Percentiles rank a stretch among this genome's conserved stretches.
Evolutionary conservation across 768 basidiomycete species (phyloP).

Genomic region (Collybia mongolica): DNA sequence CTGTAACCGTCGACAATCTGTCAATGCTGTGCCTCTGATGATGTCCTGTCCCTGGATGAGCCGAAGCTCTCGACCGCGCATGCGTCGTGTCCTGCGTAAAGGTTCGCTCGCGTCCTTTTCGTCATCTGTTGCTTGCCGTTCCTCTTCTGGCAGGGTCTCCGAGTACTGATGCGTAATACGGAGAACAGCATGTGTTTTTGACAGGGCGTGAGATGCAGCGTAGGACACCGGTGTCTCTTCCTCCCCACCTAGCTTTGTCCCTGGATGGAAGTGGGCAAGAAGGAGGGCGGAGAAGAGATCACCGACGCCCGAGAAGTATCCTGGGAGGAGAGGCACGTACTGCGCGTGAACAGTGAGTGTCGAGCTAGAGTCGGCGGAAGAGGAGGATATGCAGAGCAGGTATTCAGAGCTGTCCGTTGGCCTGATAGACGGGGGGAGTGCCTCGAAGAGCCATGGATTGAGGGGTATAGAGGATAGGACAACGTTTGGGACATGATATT

Average conservation of each 20-base stretch:
- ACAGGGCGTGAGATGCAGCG: constrained; percentile 68
- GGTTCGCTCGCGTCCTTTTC: constrained; percentile 70
- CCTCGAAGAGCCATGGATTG: constrained; percentile 53
- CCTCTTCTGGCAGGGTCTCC: constrained; percentile 54
- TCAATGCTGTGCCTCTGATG: constrained; percentile 43
- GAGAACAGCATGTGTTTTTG: constrained; percentile 75
- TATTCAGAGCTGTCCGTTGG: constrained; percentile 39
- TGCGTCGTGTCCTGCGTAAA: constrained; percentile 64
- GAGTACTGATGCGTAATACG: constrained; percentile 58
- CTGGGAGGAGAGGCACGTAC: constrained; percentile 75
- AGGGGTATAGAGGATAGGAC: constrained; percentile 90
- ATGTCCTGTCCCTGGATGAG: constrained; percentile 78
- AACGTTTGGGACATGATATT: constrained; percentile 78
- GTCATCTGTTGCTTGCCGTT: constrained; percentile 67
- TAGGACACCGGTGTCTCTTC: constrained; percentile 41
- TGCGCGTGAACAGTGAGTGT: constrained; percentile 56
- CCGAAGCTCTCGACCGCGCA: constrained; percentile 84
- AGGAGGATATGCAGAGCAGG: constrained; percentile 83
- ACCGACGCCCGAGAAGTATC: constrained; percentile 96
- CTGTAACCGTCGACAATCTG: constrained; percentile 33
- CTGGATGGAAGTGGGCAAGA: constrained; percentile 68
- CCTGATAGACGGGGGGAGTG: constrained; percentile 47
- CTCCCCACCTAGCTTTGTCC: not conserved
- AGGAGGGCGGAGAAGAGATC: constrained; percentile 95
- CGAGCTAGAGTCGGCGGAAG: constrained; percentile 24